A percentile compares a stretch with the other conserved stretches of the same genome.
phyloP scores from a whole-genome alignment of 768 basidiomycete genomes.

The Suillus alpinus region DNA sequence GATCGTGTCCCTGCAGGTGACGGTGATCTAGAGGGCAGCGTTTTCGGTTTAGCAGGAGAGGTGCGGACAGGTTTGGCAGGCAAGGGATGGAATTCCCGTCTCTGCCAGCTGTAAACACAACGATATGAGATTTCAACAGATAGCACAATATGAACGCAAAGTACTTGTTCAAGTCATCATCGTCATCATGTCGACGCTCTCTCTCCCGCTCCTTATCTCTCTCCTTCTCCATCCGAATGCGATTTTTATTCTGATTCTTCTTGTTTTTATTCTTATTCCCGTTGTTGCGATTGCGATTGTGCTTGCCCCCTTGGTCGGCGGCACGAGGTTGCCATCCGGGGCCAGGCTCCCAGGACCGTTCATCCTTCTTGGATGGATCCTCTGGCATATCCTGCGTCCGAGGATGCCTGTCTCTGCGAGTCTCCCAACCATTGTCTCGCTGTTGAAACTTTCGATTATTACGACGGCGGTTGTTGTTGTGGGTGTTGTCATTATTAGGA shows the following conservation, averaged over 20 bases:
- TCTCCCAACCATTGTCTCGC: conserved; percentile 49
- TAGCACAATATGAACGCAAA: conserved; percentile 10
- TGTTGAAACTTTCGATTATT: conserved; percentile 12
- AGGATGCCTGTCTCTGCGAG: conserved; percentile 38
- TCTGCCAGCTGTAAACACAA: conserved; percentile 55
- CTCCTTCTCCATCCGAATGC: conserved; percentile 32
- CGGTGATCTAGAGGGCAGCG: conserved; percentile 18
- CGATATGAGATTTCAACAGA: conserved; percentile 9
- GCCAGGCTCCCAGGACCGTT: conserved; percentile 73
- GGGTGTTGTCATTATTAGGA: conserved; percentile 31
- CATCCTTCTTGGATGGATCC: conserved; percentile 31
- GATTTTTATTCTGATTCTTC: conserved; percentile 32
- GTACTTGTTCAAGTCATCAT: conserved; percentile 75
- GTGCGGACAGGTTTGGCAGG: conserved; percentile 38
- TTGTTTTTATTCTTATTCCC: conserved; percentile 36
- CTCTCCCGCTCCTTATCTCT: conserved; percentile 30
- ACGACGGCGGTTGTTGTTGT: conserved; percentile 28
- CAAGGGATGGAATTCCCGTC: conserved; percentile 47
- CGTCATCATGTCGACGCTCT: conserved; percentile 49
- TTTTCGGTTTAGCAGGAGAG: conserved; percentile 38
- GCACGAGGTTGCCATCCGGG: conserved; percentile 57
- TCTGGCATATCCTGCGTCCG: conserved; percentile 22
- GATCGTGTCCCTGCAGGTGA: conserved; percentile 46
- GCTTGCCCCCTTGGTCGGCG: conserved; percentile 37
- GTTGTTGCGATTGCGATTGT: conserved; percentile 35